A percentile compares a stretch with the other conserved stretches of the same genome.
Conservation (phyloP, 1,284 basidiomycete genomes). For the Ustilago cynodontis region DNA sequence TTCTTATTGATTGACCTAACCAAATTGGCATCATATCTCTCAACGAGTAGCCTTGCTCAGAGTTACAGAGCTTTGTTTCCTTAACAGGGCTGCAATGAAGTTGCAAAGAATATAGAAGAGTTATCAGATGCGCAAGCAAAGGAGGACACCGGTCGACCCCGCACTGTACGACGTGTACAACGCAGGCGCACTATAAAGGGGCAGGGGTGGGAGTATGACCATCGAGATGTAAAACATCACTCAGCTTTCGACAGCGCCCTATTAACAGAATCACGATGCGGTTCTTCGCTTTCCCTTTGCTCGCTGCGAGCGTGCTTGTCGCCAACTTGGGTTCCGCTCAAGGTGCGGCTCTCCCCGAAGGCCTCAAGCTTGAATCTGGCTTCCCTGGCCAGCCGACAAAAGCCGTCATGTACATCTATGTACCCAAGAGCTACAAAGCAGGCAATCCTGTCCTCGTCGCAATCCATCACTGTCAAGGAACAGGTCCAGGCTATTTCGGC, state of each 20-base stretch:
- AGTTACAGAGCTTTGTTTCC: too few species aligned
- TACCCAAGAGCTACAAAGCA: constrained; percentile 32
- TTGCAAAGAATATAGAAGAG: too few species aligned
- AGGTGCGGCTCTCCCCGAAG: neutral
- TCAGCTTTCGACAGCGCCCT: neutral
- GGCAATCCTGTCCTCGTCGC: constrained; percentile 30
- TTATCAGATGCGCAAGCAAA: too few species aligned
- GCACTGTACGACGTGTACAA: too few species aligned
- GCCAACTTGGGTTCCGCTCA: neutral
- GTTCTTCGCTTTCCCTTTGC: neutral
- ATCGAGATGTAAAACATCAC: too few species aligned
- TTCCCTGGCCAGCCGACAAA: constrained; percentile 25
- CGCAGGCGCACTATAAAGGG: too few species aligned
- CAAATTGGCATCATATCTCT: too few species aligned
- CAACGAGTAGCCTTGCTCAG: too few species aligned
- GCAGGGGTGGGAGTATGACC: too few species aligned
- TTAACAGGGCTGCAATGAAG: too few species aligned
- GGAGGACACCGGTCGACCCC: too few species aligned
- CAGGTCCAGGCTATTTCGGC: constrained; percentile 16
- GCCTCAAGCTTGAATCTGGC: constrained; percentile 21
- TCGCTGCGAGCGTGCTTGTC: neutral
- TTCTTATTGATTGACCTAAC: too few species aligned
- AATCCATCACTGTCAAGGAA: constrained; percentile 32
- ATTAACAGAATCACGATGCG: neutral
- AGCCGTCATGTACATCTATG: constrained; percentile 30